Evolutionary conservation across 2,329 filamentous ascomycete genomes (phyloP), one percentile per base, ranked within the genome.

Genomic region (Colletotrichum sp.): DNA sequence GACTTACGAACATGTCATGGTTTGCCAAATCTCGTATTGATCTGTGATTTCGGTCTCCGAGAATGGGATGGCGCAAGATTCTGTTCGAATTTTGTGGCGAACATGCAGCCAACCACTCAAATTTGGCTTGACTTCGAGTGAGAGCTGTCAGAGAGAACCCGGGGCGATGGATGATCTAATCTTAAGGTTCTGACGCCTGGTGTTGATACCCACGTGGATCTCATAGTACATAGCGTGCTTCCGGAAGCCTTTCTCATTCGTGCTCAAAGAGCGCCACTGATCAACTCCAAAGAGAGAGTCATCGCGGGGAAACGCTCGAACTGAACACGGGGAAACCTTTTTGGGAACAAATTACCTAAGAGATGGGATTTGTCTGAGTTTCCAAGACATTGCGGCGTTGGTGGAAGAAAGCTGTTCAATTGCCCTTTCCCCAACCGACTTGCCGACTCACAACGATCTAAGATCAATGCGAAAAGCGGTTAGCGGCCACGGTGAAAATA

Each of bases 151-250:
- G 6, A 52, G 55, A 28, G 24, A 59, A 59, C 55, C 55, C 55
- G 14, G 26, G 24, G 55, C 55, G 55, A 59, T 59, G 55, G 55
- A 59, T 59, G 55, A 59, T 30, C 55, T 59, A 59, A n/a, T 59
- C 24, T 30, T 30, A 59, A 59, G 55, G 55, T 59, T 30, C 24
- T 59, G 55, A 30, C 14, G 21, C 21, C 55, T 6, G 24, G 12
- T n/a, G 9, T 21, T 59, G 24, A 30, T 59, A 16, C 24, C 24
- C 55, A 59, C 24, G 55, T 30, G 55, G 55, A 59, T 14, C 43
- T 52, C 43, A 52, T 52, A 4, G 43, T 12, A n/a, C 43, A 52
- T 52, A 4, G 43, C n/a, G 43, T 52, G 43, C 43, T 52, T 52
- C n/a, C 43, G 43, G 12, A 24, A 21, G 12, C 43, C 43, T 7